A percentile compares a stretch with the other conserved stretches of the same genome.
These are phyloP conservation scores for Collybia mongolica DNA, from an alignment of 768 basidiomycete genomes.

Conservation along the genomic window DNA sequence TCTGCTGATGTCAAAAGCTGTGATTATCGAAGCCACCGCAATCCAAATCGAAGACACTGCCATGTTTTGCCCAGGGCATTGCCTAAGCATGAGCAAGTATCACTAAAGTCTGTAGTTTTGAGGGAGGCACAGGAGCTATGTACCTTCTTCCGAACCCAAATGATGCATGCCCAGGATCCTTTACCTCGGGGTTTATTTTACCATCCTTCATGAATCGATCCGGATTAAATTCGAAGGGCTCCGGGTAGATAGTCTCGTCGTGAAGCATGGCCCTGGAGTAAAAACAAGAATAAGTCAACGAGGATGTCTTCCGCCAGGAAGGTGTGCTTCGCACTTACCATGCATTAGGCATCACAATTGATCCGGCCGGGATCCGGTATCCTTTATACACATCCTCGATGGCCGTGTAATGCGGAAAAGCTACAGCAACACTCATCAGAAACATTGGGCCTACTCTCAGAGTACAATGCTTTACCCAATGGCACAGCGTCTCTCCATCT, in stretches of 20 bases:
- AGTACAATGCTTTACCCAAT: conserved; percentile 13
- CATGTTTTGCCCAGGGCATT: conserved; percentile 35
- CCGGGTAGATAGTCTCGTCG: conserved; percentile 29
- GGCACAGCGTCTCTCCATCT: conserved; percentile 21
- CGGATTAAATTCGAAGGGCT: conserved; percentile 31
- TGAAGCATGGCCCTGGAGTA: conserved; percentile 30
- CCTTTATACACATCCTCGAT: conserved; percentile 33
- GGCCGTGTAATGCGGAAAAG: conserved; percentile 24
- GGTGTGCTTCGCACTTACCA: conserved; percentile 15
- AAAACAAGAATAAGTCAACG: background rate
- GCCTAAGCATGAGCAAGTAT: conserved; percentile 6
- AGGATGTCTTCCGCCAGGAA: background rate
- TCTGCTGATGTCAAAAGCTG: conserved; percentile 25
- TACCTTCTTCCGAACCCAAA: conserved; percentile 25
- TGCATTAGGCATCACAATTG: conserved; percentile 25
- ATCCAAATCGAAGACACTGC: conserved; percentile 31
- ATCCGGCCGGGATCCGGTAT: conserved; percentile 31
- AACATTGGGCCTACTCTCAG: too few relatives aligned
- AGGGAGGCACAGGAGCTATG: background rate
- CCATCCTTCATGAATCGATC: conserved; percentile 34
- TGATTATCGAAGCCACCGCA: conserved; percentile 25
- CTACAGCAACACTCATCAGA: conserved; percentile 13
- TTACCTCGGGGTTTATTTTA: conserved; percentile 12
- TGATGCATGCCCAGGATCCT: conserved; percentile 14
- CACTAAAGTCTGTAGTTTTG: background rate